Base-by-base conservation (phyloP, 2,329 filamentous ascomycete species). In the Cadophora sp. region DNA sequence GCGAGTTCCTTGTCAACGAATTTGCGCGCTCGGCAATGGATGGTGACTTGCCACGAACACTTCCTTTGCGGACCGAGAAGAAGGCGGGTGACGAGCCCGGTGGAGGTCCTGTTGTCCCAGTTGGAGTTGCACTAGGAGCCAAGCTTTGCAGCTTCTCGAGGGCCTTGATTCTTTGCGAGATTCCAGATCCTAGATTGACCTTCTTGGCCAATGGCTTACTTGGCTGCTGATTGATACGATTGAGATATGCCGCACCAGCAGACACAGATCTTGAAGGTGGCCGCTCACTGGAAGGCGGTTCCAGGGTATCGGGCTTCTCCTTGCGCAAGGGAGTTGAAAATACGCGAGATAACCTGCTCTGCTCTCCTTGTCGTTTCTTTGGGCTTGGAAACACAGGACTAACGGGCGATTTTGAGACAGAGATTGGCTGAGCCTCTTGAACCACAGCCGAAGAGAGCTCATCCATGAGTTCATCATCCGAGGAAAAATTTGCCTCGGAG, bases 131-230 rank as follows among this genome's bases (percentile, higher is more conserved):
- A 4, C 83, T 82, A 3, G 84, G 81, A 27, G 79, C 66, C 72
- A 69, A 71, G 76, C 84, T 80, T 67, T 89, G 85, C 71, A 96
- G 85, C 78, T 93, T 94, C 76, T 97, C 92, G 62, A 99, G 83
- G 7, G 94, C 94, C 79, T 97, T 96, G 78, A 98, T 98, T 50
- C 96, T 90, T 78, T 95, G 93, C 3, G 95, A 96, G 68, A 99
- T 97, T 72, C 93, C 94, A 9, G 92, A 94, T 8, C 93, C 94
- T 27, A 98, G 87, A 74, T 92, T 96, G 71, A 90, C 85, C 77
- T 94, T 96, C 77, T 92, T 93, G 3, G 84, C 81, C 59, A 90
- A 76, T 61, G 84, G 84, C 16, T 85, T 79, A n/a, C 80, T 62
- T 48, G 73, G 77, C 36, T 82, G 79, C 72, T 87, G 85, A 69